Conservation (phyloP, 2,329 filamentous ascomycete genomes). For the Aspergillus pseudoglaucus region DNA sequence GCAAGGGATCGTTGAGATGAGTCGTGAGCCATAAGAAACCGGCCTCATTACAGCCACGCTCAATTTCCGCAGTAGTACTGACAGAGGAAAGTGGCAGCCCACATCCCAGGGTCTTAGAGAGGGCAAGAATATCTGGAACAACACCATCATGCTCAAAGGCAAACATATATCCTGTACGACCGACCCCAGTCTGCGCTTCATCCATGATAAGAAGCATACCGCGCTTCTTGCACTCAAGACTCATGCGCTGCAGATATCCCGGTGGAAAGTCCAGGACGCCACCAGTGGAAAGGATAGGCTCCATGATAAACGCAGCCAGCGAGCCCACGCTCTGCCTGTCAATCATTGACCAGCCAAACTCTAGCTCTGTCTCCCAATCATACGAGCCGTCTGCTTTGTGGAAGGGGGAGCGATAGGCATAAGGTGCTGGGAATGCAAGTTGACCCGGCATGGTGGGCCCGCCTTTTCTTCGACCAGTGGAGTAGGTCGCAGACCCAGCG, state of each 20-base stretch:
- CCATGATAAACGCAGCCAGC: slow-evolving; percentile 57
- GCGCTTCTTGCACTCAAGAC: slow-evolving; percentile 47
- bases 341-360: slow-evolving; percentile 56
- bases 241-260: slow-evolving; percentile 54
- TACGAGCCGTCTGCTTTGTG: slow-evolving; percentile 53
- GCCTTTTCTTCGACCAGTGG: slow-evolving; percentile 13
- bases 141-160: slow-evolving; percentile 49
- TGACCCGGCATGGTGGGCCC: slow-evolving; percentile 47
- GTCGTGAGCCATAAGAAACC: slow-evolving; percentile 56
- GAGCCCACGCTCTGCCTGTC: slow-evolving; percentile 56
- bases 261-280: slow-evolving; percentile 55
- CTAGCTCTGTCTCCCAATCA: slow-evolving; percentile 60
- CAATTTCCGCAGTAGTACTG: slow-evolving; percentile 50
- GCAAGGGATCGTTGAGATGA: slow-evolving; percentile 56
- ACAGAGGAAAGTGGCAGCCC: slow-evolving; percentile 55
- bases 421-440: slow-evolving; percentile 53
- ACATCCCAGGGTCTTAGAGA: slow-evolving; percentile 57
- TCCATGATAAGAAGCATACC: slow-evolving; percentile 55
- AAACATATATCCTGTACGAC: slow-evolving; percentile 53
- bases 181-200: slow-evolving; percentile 55
- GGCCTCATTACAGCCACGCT: slow-evolving; percentile 40
- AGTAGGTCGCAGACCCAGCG: slow-evolving; percentile 44
- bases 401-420: slow-evolving; percentile 58
- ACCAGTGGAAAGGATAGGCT: slow-evolving; percentile 54
- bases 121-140: slow-evolving; percentile 53